These are phyloP conservation scores for Westerdykella sp. DNA, from an alignment of 2,329 filamentous ascomycete species.

Conservation along the genomic window DNA sequence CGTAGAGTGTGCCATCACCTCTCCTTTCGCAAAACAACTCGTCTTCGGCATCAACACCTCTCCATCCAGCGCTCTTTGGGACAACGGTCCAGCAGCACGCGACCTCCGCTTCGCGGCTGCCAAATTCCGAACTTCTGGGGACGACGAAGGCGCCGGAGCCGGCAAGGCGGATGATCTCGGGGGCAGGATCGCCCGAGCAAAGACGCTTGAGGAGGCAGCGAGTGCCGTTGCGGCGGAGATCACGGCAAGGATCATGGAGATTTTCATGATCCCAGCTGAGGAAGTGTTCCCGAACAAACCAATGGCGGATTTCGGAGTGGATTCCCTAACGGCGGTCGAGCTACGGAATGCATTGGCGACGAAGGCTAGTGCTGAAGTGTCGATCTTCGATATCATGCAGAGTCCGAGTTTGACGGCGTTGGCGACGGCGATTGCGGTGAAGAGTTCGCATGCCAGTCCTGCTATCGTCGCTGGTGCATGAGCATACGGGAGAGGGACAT, in stretches of 20 bases:
- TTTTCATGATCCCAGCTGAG: conserved; percentile 6
- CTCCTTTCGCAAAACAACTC: conserved; percentile 1
- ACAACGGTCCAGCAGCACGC: background rate
- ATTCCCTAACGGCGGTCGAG: conserved; percentile 22
- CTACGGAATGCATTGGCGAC: conserved; percentile 18
- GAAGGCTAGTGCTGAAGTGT: conserved; percentile 12
- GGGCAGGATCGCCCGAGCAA: background rate
- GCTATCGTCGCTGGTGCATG: background rate
- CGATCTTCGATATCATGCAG: conserved; percentile 15
- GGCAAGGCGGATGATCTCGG: background rate
- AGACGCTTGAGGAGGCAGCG: conserved; percentile 1
- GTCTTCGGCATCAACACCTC: conserved; percentile 3
- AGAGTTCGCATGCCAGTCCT: background rate
- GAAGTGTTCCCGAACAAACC: conserved; percentile 6
- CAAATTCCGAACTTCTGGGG: conserved; percentile 1
- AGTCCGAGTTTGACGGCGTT: conserved; percentile 1
- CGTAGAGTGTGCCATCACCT: conserved; percentile 2
- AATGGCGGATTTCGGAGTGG: conserved; percentile 13
- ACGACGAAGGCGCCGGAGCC: background rate
- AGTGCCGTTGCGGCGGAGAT: conserved; percentile 4
- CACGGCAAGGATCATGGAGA: conserved; percentile 4
- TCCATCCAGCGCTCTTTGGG: background rate
- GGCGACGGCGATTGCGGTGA: background rate
- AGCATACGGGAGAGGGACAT: too few species aligned
- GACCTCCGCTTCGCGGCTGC: conserved; percentile 4